phyloP scores from a whole-genome alignment of 2,329 filamentous ascomycete species.

The Pyrenophora tritici-repentis region DNA sequence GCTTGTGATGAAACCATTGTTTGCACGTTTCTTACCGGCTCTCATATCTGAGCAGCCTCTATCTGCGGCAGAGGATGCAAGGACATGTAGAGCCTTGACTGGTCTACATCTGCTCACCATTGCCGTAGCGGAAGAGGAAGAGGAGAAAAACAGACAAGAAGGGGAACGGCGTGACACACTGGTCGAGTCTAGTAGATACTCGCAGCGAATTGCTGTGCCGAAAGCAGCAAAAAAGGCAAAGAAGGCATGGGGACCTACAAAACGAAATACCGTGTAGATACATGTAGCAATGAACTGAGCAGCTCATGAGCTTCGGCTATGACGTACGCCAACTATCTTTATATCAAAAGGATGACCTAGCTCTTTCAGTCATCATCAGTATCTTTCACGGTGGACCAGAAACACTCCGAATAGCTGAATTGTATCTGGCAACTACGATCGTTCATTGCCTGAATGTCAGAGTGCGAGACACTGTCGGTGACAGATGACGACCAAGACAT shows the following conservation, averaged over 20 bases:
- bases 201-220: not conserved
- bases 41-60: constrained; percentile 27
- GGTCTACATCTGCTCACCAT: constrained; percentile 12
- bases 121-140: constrained; percentile 9
- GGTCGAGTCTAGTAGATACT: not conserved
- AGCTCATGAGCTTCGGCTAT: constrained; percentile 15
- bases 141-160: constrained; percentile 8
- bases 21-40: constrained; percentile 43
- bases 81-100: constrained; percentile 20
- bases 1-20: constrained; percentile 50
- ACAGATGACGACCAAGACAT: constrained; percentile 17
- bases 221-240: not conserved
- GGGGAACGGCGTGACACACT: constrained; percentile 16
- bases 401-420: no score
- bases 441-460: not conserved
- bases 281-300: not conserved
- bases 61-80: constrained; percentile 21
- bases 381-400: no score
- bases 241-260: not conserved
- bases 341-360: not conserved
- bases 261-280: constrained; percentile 2
- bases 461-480: constrained; percentile 1
- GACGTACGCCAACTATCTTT: constrained; percentile 18
- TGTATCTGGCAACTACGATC: no score
- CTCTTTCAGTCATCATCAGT: no score